A percentile compares a stretch with the other conserved stretches of the same genome.
phyloP scores from a whole-genome alignment of 192 early-diverging fungal genomes.

The Coemansia sp. region DNA sequence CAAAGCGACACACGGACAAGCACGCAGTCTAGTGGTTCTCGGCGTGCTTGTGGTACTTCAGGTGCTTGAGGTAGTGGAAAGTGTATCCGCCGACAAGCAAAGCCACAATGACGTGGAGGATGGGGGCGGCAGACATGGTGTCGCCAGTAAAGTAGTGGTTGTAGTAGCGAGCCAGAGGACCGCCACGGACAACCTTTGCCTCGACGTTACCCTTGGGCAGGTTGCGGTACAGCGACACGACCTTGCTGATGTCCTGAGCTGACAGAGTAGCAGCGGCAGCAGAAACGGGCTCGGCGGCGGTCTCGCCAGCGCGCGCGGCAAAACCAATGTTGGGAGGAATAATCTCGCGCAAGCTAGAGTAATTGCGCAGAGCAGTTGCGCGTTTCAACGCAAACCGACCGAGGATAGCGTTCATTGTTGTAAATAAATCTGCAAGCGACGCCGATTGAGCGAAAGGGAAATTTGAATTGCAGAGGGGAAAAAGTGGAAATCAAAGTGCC shows the following conservation, averaged over 20 bases:
- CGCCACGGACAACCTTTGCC: slow-evolving; percentile 53
- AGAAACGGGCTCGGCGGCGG: slow-evolving; percentile 39
- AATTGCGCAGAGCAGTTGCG: slow-evolving; percentile 35
- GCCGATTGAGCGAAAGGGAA: neutral
- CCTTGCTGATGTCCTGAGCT: slow-evolving; percentile 59
- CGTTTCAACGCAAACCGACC: slow-evolving; percentile 39
- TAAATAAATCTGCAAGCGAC: neutral
- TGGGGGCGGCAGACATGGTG: slow-evolving; percentile 63
- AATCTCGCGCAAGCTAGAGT: slow-evolving; percentile 55
- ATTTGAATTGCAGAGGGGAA: neutral
- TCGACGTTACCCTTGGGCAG: slow-evolving; percentile 67
- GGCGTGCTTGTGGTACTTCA: slow-evolving; percentile 80
- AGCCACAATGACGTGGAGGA: slow-evolving; percentile 60
- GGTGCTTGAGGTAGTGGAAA: slow-evolving; percentile 75
- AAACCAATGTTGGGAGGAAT: slow-evolving; percentile 72
- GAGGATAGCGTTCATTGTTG: slow-evolving; percentile 40
- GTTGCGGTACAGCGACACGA: slow-evolving; percentile 72
- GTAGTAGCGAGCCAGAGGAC: slow-evolving; percentile 62
- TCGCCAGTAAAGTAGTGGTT: slow-evolving; percentile 71
- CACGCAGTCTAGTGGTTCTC: slow-evolving; percentile 66
- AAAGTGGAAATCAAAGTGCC: neutral
- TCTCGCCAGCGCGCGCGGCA: slow-evolving; percentile 55
- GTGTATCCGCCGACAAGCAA: slow-evolving; percentile 65
- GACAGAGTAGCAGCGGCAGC: slow-evolving; percentile 51
- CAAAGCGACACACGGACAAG: neutral